phyloP scores from a whole-genome alignment of 257 asterid species.

The Pogostemon cablin region DNA sequence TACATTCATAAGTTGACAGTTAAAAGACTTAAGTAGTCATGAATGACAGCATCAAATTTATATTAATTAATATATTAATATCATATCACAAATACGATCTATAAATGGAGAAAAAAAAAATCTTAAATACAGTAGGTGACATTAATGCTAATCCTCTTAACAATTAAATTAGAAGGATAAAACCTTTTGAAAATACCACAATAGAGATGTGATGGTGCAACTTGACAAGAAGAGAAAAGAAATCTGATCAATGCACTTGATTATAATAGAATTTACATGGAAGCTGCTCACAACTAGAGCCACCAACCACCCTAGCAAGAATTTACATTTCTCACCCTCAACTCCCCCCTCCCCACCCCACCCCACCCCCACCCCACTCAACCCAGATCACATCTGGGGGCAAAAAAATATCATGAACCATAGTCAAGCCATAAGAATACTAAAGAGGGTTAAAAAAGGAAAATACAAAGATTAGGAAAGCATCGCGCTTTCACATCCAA shows the following conservation, averaged over 20 bases:
- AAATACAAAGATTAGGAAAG: conserved; percentile 28
- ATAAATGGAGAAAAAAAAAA: too few species aligned
- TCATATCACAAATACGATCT: too few species aligned
- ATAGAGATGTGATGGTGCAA: background rate
- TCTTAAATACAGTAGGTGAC: too few species aligned
- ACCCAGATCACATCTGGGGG: conserved; percentile 17
- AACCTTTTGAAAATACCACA: background rate
- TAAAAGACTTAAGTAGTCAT: too few species aligned
- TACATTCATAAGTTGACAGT: too few species aligned
- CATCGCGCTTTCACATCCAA: conserved; percentile 1
- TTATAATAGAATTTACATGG: conserved; percentile 59
- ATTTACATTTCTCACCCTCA: conserved; percentile 64
- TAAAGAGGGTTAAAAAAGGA: conserved; percentile 23
- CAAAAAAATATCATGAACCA: conserved; percentile 35
- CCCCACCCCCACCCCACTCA: conserved; percentile 16
- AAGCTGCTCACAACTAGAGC: conserved; percentile 52
- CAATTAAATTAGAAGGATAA: too few species aligned
- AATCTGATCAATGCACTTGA: conserved; percentile 41
- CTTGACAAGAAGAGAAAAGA: background rate
- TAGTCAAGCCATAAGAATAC: conserved; percentile 40
- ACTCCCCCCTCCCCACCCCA: conserved; percentile 30
- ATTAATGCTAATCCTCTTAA: too few species aligned
- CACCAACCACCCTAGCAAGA: conserved; percentile 35
- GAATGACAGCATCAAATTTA: too few species aligned
- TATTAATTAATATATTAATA: too few species aligned